These are phyloP conservation scores for Smittium culicis DNA, from an alignment of 371 early-diverging fungal species.

Conservation along the genomic window DNA sequence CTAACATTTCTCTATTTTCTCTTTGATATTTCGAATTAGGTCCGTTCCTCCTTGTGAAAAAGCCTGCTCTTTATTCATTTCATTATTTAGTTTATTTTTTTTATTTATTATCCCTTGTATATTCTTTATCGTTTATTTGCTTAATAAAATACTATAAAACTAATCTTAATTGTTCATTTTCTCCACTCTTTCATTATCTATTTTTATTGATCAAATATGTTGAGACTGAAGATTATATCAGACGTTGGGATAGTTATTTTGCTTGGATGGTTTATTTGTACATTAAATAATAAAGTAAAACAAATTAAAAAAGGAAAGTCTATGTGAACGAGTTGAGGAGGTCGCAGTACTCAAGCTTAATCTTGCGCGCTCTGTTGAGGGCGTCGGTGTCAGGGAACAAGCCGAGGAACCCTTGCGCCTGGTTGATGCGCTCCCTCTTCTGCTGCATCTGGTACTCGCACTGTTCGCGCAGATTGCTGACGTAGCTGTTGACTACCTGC, in stretches of 20 bases:
- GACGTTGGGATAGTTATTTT: background rate
- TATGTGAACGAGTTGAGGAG: constrained; percentile 24
- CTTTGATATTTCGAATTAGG: background rate
- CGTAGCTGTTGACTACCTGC: constrained; percentile 34
- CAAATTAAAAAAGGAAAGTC: background rate
- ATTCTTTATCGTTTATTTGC: too few relatives aligned
- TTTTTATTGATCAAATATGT: background rate
- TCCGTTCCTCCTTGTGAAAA: too few relatives aligned
- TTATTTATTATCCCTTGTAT: too few relatives aligned
- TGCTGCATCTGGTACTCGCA: constrained; percentile 34
- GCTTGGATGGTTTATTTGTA: too few relatives aligned
- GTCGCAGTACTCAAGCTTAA: constrained; percentile 36
- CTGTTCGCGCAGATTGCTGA: constrained; percentile 22
- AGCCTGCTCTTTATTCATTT: too few relatives aligned
- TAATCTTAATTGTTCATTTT: background rate
- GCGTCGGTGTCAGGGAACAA: constrained; percentile 33
- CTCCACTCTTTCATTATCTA: background rate
- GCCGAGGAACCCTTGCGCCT: constrained; percentile 37
- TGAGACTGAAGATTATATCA: background rate
- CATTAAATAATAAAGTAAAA: too few relatives aligned
- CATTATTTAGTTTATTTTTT: too few relatives aligned
- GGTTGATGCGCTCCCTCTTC: constrained; percentile 27
- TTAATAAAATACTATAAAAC: too few relatives aligned
- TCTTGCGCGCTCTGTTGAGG: constrained; percentile 33
- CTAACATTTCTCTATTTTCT: background rate